Evolutionary conservation across 768 basidiomycete genomes (phyloP).

Genomic region (Pisolithus albus): DNA sequence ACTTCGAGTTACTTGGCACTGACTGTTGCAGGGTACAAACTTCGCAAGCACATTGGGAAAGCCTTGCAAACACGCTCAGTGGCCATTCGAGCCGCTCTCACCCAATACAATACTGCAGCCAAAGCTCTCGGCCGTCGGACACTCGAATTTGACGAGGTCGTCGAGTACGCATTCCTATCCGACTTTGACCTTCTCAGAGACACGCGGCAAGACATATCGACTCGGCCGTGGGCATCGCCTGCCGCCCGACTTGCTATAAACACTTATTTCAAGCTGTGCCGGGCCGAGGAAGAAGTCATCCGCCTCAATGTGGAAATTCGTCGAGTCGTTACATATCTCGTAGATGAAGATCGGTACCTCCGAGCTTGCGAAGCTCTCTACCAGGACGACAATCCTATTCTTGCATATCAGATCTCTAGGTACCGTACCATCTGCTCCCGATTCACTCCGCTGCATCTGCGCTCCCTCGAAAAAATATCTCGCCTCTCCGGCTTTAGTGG

Average conservation of each 20-base stretch:
- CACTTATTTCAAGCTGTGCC: background rate
- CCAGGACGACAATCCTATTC: too few species aligned
- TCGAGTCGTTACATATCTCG: background rate
- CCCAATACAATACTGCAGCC: background rate
- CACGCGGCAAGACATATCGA: background rate
- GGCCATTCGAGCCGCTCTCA: conserved; percentile 14
- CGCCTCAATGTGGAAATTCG: background rate
- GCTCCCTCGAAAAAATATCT: too few species aligned
- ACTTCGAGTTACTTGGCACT: too few species aligned
- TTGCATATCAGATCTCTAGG: too few species aligned
- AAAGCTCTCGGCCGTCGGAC: background rate
- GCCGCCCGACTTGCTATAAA: conserved; percentile 3
- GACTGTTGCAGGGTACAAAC: background rate
- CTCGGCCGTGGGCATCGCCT: conserved; percentile 12
- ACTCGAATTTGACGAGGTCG: conserved; percentile 16
- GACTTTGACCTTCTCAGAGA: conserved; percentile 12
- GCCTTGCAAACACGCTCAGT: background rate
- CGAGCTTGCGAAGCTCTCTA: too few species aligned
- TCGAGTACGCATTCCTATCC: conserved; percentile 7
- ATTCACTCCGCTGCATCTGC: too few species aligned
- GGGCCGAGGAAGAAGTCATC: background rate
- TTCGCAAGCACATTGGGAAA: conserved; percentile 5
- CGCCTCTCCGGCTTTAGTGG: too few species aligned
- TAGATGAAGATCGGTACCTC: background rate
- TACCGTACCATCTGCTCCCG: too few species aligned